Evolutionary conservation across 176 grass and related monocot species (phyloP), one percentile per base, ranked within the genome.

Genomic region (Aechmea fasciata): DNA sequence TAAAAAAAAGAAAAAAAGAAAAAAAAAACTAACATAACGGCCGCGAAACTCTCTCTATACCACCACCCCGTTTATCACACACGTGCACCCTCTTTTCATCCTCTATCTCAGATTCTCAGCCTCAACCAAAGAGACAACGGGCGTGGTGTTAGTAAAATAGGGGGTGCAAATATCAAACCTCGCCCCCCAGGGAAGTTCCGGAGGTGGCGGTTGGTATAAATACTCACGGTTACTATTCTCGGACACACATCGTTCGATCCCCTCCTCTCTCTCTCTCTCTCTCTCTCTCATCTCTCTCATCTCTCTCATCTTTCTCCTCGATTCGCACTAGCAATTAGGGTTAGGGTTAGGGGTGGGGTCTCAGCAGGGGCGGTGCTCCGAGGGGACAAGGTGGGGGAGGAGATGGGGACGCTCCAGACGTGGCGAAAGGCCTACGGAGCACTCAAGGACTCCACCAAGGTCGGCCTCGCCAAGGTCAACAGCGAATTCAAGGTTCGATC

Each of bases 401-500:
- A 74, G 41, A 85, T 85, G 82, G 71, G 66, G 61, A 72, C 75
- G 14, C 78, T 61, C 55, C 55, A 77, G 71, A 85, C 85, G 76
- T 96, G 88, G 93, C 93, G 93, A 61, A 92, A 92, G 83, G 93
- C 88, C 83, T 90, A 90, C 68, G 89, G 89, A 88, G 89, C 89
- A 49, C 80, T 97, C 72, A 97, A 97, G 82, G 94, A 97, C 66
- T 90, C 94, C 86, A 97, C 94, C 79, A 92, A 85, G 79, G 89
- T 97, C 54, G 89, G 94, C 77, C 94, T 97, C 66, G 94, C 94
- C 64, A 97, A 97, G 71, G 80, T 97, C 74, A 97, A 92, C 75
- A 90, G 89, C 79, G 89, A 97, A 79, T 97, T 79, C 80, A 97
- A 97, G 94, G 94, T 97, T 10, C 68, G 1, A 10, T 17, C 17